A percentile compares a stretch with the other conserved stretches of the same genome.
phyloP scores from a whole-genome alignment of 305 asterid species.

The Fraxinus sp. region DNA sequence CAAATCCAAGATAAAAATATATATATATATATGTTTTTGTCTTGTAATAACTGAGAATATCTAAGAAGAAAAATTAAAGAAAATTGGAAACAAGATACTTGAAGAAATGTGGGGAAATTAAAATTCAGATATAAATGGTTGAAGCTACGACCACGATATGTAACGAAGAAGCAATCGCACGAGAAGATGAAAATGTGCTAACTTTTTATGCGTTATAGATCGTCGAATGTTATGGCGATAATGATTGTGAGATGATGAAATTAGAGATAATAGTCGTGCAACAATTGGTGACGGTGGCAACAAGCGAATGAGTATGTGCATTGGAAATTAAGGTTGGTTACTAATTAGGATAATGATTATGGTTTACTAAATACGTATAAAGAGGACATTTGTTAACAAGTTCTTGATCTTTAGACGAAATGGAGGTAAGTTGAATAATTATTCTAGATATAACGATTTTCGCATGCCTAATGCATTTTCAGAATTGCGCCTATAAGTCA shows the following conservation, averaged over 20 bases:
- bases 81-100: too few species aligned
- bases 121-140: background rate
- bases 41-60: too few species aligned
- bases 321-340: background rate
- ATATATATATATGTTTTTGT: too few species aligned
- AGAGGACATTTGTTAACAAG: background rate
- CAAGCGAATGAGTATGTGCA: background rate
- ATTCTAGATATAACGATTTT: too few species aligned
- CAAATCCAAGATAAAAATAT: too few species aligned
- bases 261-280: background rate
- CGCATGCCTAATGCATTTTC: background rate
- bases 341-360: background rate
- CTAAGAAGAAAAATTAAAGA: too few species aligned
- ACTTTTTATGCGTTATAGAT: background rate
- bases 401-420: background rate
- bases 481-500: background rate
- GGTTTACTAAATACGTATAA: background rate
- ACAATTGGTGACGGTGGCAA: background rate
- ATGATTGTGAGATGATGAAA: background rate
- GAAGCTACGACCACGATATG: background rate
- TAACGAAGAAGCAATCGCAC: background rate
- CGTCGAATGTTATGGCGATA: background rate
- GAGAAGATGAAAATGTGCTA: background rate
- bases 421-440: background rate
- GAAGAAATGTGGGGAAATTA: background rate